Conservation (phyloP, 177 flowering plant species). For the Vitis hybrid region DNA sequence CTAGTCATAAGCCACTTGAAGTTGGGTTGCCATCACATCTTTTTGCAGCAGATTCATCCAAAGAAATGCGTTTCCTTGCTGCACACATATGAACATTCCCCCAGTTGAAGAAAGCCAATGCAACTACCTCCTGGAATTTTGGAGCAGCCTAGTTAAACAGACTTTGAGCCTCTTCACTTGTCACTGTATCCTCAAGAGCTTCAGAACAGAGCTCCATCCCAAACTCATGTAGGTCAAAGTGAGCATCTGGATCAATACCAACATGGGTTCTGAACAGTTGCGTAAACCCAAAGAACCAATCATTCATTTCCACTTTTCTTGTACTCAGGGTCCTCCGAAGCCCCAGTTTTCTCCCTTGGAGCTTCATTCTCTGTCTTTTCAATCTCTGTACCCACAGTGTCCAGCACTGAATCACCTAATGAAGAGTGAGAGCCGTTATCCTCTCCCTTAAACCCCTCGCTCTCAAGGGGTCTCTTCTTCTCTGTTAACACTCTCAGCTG, state of each 20-base stretch:
- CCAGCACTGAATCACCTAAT: conserved; percentile 47
- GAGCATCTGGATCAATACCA: conserved; percentile 37
- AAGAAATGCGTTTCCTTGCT: too few relatives aligned
- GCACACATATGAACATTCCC: too few relatives aligned
- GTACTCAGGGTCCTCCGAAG: conserved; percentile 54
- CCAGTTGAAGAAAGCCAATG: too few relatives aligned
- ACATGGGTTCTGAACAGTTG: conserved; percentile 87
- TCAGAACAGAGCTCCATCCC: conserved; percentile 99
- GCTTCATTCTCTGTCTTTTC: conserved; percentile 45
- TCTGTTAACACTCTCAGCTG: too few relatives aligned
- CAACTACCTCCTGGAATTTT: too few relatives aligned
- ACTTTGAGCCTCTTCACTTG: conserved; percentile 87
- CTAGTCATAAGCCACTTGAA: conserved; percentile 88
- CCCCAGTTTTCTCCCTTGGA: conserved; percentile 44
- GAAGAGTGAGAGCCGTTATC: conserved; percentile 62
- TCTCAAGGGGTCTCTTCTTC: conserved; percentile 24
- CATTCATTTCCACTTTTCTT: conserved; percentile 96
- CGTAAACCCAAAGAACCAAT: conserved; percentile 95
- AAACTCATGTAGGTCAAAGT: conserved; percentile 88
- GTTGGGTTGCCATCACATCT: conserved; percentile 65
- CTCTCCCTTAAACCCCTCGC: conserved; percentile 59
- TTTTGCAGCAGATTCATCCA: conserved; percentile 4
- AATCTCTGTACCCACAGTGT: conserved; percentile 41
- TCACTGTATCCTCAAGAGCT: conserved; percentile 96
- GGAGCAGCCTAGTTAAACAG: too few relatives aligned